Percentiles rank a stretch among this genome's conserved stretches.
Evolutionary conservation across 2,329 filamentous ascomycete species (phyloP).

Genomic region (Claviceps sorghi): DNA sequence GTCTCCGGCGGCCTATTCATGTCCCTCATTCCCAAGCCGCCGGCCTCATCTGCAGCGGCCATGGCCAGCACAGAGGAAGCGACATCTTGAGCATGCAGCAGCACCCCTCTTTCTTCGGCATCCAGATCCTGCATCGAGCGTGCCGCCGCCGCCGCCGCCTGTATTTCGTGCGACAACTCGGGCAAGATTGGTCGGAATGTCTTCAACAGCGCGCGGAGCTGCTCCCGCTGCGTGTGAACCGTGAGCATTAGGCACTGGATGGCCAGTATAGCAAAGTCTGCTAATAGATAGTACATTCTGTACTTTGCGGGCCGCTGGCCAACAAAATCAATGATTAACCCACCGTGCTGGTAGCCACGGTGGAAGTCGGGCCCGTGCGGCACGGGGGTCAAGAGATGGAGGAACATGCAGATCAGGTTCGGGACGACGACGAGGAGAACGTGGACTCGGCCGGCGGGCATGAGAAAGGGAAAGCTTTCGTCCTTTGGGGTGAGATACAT

Average conservation of each 20-base stretch:
- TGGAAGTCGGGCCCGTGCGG: conserved; percentile 45
- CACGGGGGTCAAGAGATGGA: conserved; percentile 41
- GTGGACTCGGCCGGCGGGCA: conserved; percentile 41
- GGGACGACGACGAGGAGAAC: conserved; percentile 43
- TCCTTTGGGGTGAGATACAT: conserved; percentile 50
- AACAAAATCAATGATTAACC: conserved; percentile 52
- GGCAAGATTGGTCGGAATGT: conserved; percentile 21
- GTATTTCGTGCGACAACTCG: conserved; percentile 14
- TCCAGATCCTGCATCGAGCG: conserved; percentile 35
- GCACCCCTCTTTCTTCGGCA: conserved; percentile 40
- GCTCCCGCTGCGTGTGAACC: conserved; percentile 45
- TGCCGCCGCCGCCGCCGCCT: conserved; percentile 3
- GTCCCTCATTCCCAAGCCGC: conserved; percentile 32
- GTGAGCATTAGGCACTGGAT: conserved; percentile 51
- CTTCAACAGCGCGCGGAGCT: conserved; percentile 34
- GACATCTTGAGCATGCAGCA: conserved; percentile 6
- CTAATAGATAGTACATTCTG: conserved; percentile 36
- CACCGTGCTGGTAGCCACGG: conserved; percentile 52
- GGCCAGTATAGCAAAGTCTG: conserved; percentile 40
- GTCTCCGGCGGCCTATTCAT: conserved; percentile 10
- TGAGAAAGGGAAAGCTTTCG: conserved; percentile 38
- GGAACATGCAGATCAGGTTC: conserved; percentile 44
- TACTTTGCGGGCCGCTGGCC: conserved; percentile 49
- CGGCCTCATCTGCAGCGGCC: conserved; percentile 18
- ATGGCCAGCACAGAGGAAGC: conserved; percentile 18